Percentiles rank a stretch among this genome's conserved stretches.
These are phyloP conservation scores for Tritrichomonas musculus DNA, from an alignment of 208 protist species.

Conservation along the genomic window DNA sequence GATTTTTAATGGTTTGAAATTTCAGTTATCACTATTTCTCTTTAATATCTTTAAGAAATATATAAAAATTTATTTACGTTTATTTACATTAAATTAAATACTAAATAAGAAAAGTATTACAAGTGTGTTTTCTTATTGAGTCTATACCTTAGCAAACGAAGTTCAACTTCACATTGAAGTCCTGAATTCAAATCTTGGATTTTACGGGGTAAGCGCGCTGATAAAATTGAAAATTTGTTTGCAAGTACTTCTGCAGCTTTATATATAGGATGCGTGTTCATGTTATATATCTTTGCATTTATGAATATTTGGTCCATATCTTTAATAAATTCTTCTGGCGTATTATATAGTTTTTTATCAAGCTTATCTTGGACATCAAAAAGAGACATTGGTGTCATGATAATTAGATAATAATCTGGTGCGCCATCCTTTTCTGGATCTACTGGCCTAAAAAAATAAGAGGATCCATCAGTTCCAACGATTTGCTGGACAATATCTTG, in stretches of 20 bases:
- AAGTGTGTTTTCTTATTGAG: neutral
- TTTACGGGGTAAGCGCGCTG: neutral
- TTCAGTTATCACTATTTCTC: too few relatives aligned
- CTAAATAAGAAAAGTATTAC: too few relatives aligned
- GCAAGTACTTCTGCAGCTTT: neutral
- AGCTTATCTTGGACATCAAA: constrained; percentile 10
- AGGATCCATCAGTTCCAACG: neutral
- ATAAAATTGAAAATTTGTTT: neutral
- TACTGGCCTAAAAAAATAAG: neutral
- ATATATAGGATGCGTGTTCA: neutral
- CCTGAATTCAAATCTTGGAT: neutral
- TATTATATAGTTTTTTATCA: constrained; percentile 7
- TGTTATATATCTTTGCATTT: neutral
- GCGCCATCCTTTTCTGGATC: neutral
- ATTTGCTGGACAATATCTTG: too few relatives aligned
- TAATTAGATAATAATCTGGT: constrained; percentile 1
- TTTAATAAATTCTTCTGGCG: constrained; percentile 1
- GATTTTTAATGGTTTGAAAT: too few relatives aligned
- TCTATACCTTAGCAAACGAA: neutral
- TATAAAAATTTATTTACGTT: too few relatives aligned
- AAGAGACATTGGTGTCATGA: neutral
- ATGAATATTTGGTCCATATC: neutral
- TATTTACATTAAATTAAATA: too few relatives aligned
- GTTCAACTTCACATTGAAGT: neutral
- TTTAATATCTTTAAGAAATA: too few relatives aligned